phyloP scores from a whole-genome alignment of 2,329 filamentous ascomycete species.

The Thelonectria discophora region DNA sequence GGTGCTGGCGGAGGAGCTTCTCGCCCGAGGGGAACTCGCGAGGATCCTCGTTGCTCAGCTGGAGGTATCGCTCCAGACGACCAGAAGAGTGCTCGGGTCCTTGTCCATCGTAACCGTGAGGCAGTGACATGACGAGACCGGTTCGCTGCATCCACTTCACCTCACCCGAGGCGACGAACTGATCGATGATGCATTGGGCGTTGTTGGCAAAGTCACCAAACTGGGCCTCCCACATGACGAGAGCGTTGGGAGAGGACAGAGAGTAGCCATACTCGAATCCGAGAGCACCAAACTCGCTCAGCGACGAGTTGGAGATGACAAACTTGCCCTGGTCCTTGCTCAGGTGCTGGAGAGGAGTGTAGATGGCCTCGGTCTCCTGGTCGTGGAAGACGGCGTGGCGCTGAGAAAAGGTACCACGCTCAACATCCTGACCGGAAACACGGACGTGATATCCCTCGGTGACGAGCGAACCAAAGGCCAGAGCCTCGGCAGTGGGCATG shows the following conservation, averaged over 20 bases:
- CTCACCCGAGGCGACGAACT: slow-evolving; percentile 97
- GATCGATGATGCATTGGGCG: slow-evolving; percentile 97
- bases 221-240: slow-evolving; percentile 99
- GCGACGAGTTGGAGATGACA: slow-evolving; percentile 95
- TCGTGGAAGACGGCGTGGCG: slow-evolving; percentile 97
- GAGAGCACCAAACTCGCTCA: slow-evolving; percentile 75
- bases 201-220: slow-evolving; percentile 99
- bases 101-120: slow-evolving; percentile 98
- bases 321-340: slow-evolving; percentile 94
- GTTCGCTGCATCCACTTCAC: slow-evolving; percentile 99
- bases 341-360: slow-evolving; percentile 90
- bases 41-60: slow-evolving; percentile 97
- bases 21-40: slow-evolving; percentile 88
- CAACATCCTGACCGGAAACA: slow-evolving; percentile 97
- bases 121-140: slow-evolving; percentile 93
- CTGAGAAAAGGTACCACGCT: slow-evolving; percentile 99
- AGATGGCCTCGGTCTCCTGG: slow-evolving; percentile 91
- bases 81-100: slow-evolving; percentile 98
- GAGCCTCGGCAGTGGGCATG: slow-evolving; percentile 95
- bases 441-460: slow-evolving; percentile 96
- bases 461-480: slow-evolving; percentile 92
- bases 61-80: slow-evolving; percentile 95
- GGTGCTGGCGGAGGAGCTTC: slow-evolving; percentile 95
- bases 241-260: slow-evolving; percentile 91
- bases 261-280: slow-evolving; percentile 99